Evolutionary conservation across 352 stramenopile genomes (phyloP).

Genomic region (Phytophthora parvispora): DNA sequence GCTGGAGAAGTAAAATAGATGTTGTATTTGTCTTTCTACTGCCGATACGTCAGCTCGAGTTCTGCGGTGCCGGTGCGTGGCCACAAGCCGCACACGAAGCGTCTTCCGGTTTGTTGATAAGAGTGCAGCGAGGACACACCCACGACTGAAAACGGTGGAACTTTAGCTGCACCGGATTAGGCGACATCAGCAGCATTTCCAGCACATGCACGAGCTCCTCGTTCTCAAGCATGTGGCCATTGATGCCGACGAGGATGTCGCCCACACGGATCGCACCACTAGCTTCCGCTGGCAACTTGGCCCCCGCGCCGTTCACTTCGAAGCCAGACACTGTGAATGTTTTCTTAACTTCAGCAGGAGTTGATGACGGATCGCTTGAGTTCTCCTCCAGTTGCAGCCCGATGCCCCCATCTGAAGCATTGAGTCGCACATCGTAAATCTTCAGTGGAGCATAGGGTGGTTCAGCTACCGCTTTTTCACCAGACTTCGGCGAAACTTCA

Average conservation of each 20-base stretch:
- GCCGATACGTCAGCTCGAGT: conserved; percentile 1
- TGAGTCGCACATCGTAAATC: conserved; percentile 66
- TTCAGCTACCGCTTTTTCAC: conserved; percentile 3
- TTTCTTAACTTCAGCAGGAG: conserved; percentile 14
- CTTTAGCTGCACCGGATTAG: conserved; percentile 72
- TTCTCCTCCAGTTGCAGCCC: conserved; percentile 68
- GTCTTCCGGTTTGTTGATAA: conserved; percentile 59
- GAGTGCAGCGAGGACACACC: conserved; percentile 80
- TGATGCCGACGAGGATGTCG: conserved; percentile 75
- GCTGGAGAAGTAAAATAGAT: no score
- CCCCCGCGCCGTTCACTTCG: conserved; percentile 68
- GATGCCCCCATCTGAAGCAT: conserved; percentile 77
- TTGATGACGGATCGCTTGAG: background rate
- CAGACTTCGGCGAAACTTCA: background rate
- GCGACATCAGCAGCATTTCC: conserved; percentile 75
- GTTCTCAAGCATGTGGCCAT: conserved; percentile 50
- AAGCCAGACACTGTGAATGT: conserved; percentile 69
- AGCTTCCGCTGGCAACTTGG: conserved; percentile 75
- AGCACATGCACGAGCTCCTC: conserved; percentile 67
- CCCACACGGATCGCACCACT: conserved; percentile 72
- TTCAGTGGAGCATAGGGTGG: conserved; percentile 34
- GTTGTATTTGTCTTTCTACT: background rate
- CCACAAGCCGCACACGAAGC: conserved; percentile 66
- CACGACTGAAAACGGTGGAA: conserved; percentile 74
- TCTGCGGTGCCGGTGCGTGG: conserved; percentile 19